These are phyloP conservation scores for Phytopythium vexans DNA, from an alignment of 352 stramenopile genomes.

Conservation along the genomic window DNA sequence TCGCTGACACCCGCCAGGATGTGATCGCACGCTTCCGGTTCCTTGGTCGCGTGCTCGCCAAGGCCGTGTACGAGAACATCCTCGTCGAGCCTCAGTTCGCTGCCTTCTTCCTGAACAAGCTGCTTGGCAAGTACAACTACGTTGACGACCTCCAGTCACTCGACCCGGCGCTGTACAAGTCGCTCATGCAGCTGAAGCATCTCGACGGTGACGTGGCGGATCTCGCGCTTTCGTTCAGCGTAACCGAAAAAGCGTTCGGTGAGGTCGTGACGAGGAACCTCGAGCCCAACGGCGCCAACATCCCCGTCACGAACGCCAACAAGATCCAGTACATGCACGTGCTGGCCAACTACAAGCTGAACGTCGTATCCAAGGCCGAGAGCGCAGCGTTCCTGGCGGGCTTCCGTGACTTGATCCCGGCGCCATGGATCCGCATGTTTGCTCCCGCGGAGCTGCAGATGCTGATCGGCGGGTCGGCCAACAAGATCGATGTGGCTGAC, in stretches of 20 bases:
- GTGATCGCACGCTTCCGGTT: slow-evolving; percentile 94
- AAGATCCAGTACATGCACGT: slow-evolving; percentile 96
- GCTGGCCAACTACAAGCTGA: slow-evolving; percentile 97
- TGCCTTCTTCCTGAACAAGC: slow-evolving; percentile 95
- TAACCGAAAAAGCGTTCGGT: slow-evolving; percentile 77
- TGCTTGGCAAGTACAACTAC: slow-evolving; percentile 88
- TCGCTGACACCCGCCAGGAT: slow-evolving; percentile 74
- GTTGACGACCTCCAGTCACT: slow-evolving; percentile 93
- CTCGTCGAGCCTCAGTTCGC: slow-evolving; percentile 96
- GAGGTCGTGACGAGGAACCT: slow-evolving; percentile 65
- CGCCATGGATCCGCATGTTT: slow-evolving; percentile 81
- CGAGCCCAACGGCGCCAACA: slow-evolving; percentile 79
- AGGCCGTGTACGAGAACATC: slow-evolving; percentile 96
- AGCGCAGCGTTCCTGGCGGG: slow-evolving; percentile 64
- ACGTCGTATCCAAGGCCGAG: slow-evolving; percentile 69
- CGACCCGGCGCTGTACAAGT: slow-evolving; percentile 93
- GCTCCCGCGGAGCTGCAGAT: slow-evolving; percentile 93
- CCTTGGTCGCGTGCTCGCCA: slow-evolving; percentile 92
- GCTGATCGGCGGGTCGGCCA: slow-evolving; percentile 88
- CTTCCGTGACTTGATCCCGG: slow-evolving; percentile 74
- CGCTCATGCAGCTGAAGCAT: slow-evolving; percentile 95
- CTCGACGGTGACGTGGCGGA: slow-evolving; percentile 90
- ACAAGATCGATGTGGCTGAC: slow-evolving; percentile 94
- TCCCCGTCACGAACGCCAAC: slow-evolving; percentile 92
- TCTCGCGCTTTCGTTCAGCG: slow-evolving; percentile 95